Percentiles rank a stretch among this genome's conserved stretches.
These are phyloP conservation scores for Chrysopogon serrulatus DNA, from an alignment of 176 grass and related monocot species.

Conservation along the genomic window DNA sequence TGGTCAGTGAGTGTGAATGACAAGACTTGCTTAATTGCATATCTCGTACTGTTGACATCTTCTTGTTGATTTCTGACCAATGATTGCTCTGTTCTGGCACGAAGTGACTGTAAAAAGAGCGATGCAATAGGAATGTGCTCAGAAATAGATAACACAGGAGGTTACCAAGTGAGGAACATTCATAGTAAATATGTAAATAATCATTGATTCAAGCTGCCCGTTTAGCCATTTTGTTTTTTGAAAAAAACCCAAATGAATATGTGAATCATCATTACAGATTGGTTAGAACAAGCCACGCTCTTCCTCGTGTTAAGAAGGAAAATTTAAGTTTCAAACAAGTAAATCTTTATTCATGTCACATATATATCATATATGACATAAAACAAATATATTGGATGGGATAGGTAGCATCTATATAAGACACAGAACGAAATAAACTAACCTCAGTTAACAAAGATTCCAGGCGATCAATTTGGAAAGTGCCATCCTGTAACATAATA, in stretches of 20 bases:
- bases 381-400: conserved; percentile 1
- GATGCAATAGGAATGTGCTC: conserved; percentile 9
- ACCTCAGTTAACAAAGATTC: conserved; percentile 94
- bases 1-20: conserved; percentile 89
- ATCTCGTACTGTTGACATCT: conserved; percentile 47
- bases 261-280: background rate
- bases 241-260: background rate
- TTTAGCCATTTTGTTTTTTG: background rate
- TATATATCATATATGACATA: background rate
- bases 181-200: background rate
- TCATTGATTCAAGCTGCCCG: background rate
- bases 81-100: conserved; percentile 78
- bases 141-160: background rate
- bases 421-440: conserved; percentile 14
- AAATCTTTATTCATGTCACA: conserved; percentile 6
- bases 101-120: conserved; percentile 63
- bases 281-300: background rate
- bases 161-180: background rate
- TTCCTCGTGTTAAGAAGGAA: conserved; percentile 11
- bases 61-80: conserved; percentile 45
- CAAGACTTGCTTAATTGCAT: conserved; percentile 75
- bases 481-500: conserved; percentile 56
- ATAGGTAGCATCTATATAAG: background rate
- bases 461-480: conserved; percentile 90
- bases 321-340: background rate